Percentiles rank a stretch among this genome's conserved stretches.
These are phyloP conservation scores for Trichoderma semiorbis DNA, from an alignment of 2,329 filamentous ascomycete species.

Conservation along the genomic window DNA sequence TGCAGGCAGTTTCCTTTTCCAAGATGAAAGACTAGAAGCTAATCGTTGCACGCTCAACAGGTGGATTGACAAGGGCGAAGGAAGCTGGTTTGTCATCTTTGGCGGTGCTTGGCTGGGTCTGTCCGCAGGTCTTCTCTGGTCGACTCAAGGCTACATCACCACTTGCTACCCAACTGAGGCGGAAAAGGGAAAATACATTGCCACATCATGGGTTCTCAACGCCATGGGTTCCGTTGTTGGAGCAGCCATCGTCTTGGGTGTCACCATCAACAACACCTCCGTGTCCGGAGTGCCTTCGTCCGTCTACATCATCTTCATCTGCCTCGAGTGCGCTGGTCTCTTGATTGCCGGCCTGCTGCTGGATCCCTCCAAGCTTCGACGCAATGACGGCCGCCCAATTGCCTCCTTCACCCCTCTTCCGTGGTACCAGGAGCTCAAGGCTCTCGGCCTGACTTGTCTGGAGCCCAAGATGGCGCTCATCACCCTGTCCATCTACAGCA, in stretches of 20 bases:
- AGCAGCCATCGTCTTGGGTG: conserved; percentile 17
- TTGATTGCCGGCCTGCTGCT: conserved; percentile 3
- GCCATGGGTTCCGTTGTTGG: conserved; percentile 88
- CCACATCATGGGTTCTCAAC: conserved; percentile 93
- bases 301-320: conserved; percentile 18
- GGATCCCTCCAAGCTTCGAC: conserved; percentile 15
- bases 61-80: conserved; percentile 18
- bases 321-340: conserved; percentile 9
- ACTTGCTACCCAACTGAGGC: conserved; percentile 82
- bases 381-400: conserved; percentile 17
- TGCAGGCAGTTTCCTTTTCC: conserved; percentile 50
- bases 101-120: conserved; percentile 49
- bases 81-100: conserved; percentile 61
- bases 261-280: conserved; percentile 15
- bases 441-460: conserved; percentile 6
- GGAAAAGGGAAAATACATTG: conserved; percentile 84
- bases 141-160: conserved; percentile 71
- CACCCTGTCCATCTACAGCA: conserved; percentile 17
- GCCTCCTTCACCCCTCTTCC: conserved; percentile 15
- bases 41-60: not conserved
- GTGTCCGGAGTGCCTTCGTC: conserved; percentile 15
- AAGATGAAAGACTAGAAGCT: conserved; percentile 43
- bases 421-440: conserved; percentile 18
- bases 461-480: conserved; percentile 19
- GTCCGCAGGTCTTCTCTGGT: conserved; percentile 64